Base-by-base conservation (phyloP, 139 green algal species). In the Picochlorum sp. region DNA sequence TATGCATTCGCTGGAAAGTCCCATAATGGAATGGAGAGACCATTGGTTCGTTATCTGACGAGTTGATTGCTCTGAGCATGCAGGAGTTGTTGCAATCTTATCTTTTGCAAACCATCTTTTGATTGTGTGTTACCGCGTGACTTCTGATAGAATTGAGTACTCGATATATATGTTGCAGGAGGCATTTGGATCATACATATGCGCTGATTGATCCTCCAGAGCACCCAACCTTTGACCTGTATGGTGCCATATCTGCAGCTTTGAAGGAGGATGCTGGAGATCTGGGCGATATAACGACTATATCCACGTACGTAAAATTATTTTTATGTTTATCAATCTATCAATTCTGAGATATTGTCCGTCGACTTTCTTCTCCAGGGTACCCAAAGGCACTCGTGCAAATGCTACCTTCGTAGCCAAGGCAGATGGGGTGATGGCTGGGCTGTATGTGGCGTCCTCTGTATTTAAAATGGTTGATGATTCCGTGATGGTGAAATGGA, bases 321-420 rank as follows among this genome's bases (percentile, higher is more conserved):
- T n/a, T 5, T n/a, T 10, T 18, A 16, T 4, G 55, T 3, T 7
- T 5, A 9, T 12, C 9, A 49, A 14, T n/a, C 9, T 33, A 20
- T 7, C 14, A 47, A 20, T 14, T 10, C 13, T 24, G 22, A 58
- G 10, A 58, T 45, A 49, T 7, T 47, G n/a, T 58, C 12, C 51
- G 16, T n/a, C 8, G 8, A 22, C 10, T 50, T 50, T 41, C 30
- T n/a, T 49, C 1, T 64, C 45, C 82, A 94, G 87, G 5, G 85
- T 97, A 16, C 75, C 86, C 0, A 63, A 70, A 7, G 64, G 53
- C 26, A 90, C 75, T 0, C 61, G 75, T 36, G 89, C 85, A 9
- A 65, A 59, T 2, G 93, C 81, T 7, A 84, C 72, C 7, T 97
- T 99, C 56, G 59, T 96, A 18, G 86, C 91, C 7, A 98, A 99